Base-by-base conservation (phyloP, 805 yeast genomes). In the Candida lessepsii region DNA sequence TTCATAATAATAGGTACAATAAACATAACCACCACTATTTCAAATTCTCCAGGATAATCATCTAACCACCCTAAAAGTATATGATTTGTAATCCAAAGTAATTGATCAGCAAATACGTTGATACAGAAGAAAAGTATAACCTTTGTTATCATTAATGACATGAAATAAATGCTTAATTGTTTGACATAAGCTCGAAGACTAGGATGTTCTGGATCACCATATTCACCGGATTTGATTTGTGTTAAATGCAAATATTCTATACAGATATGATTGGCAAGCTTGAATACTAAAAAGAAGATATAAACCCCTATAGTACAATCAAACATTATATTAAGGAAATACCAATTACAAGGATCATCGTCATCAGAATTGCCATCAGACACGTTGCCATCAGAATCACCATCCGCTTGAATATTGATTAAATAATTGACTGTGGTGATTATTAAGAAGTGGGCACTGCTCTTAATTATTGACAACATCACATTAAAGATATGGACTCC, bases 291-390 rank as follows among this genome's bases (percentile, higher is more conserved):
- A 43, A 74, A 74, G 20, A 90, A 69, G 2, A 91, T 76, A 5
- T 95, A 95, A 2, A 91, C 91, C 0, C 99, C 99, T 5, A 90
- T 73, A 0, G 99, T 91, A 29, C 98, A 90, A 60, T 91, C 99
- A 56, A 91, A 76, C 20, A 91, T 71, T 27, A 91, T 75, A 53
- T 86, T 91, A 40, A 93, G 67, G 56, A 91, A 91, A 65, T 93
- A 91, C 93, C 96, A 93, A 51, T 87, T 91, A 61, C 98, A 93
- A 6, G 96, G 95, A 32, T 51, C 47, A 15, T 43, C 48, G 19
- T 49, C 49, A n/a, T 24, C 77, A n/a, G n/a, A n/a, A n/a, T n/a
- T n/a, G n/a, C n/a, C n/a, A 26, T 17, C 29, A 18, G 30, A 39
- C 3, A 30, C 37, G 34, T 40, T 26, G 5, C 42, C 41, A 20